These are phyloP conservation scores for Hortaea werneckii DNA, from an alignment of 2,329 filamentous ascomycete genomes.

Conservation along the genomic window DNA sequence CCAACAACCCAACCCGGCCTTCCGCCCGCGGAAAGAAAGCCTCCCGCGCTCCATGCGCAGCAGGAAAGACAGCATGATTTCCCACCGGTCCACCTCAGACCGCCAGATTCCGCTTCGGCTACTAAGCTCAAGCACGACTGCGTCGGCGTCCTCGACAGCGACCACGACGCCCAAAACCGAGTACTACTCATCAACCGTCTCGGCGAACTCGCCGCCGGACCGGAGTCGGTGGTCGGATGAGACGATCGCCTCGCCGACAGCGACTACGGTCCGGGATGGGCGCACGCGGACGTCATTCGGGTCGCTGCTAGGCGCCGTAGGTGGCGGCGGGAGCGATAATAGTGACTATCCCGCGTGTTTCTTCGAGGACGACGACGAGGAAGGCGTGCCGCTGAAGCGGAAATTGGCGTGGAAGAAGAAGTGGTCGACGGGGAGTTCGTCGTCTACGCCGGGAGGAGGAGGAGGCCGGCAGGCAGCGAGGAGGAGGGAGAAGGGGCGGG, in stretches of 20 bases:
- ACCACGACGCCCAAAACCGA: neutral
- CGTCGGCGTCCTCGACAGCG: neutral
- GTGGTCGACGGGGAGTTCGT: neutral
- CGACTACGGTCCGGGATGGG: slow-evolving; percentile 6
- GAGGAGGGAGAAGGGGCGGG: neutral
- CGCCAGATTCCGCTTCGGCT: slow-evolving; percentile 15
- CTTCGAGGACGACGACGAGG: slow-evolving; percentile 16
- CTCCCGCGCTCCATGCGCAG: slow-evolving; percentile 15
- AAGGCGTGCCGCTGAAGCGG: slow-evolving; percentile 12
- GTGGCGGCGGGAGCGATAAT: slow-evolving; percentile 4
- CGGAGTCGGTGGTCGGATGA: slow-evolving; percentile 20
- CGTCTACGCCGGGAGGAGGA: slow-evolving; percentile 2
- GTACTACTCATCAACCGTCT: neutral
- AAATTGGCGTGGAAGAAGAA: slow-evolving; percentile 12
- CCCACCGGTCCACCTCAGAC: slow-evolving; percentile 7
- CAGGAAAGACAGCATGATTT: slow-evolving; percentile 18
- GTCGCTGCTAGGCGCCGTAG: slow-evolving; percentile 7
- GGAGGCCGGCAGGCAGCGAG: neutral
- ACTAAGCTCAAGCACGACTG: slow-evolving; percentile 9
- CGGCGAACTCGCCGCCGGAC: slow-evolving; percentile 1
- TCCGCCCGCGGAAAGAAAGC: slow-evolving; percentile 19
- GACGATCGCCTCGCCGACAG: slow-evolving; percentile 15
- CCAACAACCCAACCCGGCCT: slow-evolving; percentile 11
- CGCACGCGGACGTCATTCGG: slow-evolving; percentile 16
- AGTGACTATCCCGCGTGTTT: slow-evolving; percentile 21